These are phyloP conservation scores for Kazachstania bromeliacearum DNA, from an alignment of 805 yeast species.

Conservation along the genomic window DNA sequence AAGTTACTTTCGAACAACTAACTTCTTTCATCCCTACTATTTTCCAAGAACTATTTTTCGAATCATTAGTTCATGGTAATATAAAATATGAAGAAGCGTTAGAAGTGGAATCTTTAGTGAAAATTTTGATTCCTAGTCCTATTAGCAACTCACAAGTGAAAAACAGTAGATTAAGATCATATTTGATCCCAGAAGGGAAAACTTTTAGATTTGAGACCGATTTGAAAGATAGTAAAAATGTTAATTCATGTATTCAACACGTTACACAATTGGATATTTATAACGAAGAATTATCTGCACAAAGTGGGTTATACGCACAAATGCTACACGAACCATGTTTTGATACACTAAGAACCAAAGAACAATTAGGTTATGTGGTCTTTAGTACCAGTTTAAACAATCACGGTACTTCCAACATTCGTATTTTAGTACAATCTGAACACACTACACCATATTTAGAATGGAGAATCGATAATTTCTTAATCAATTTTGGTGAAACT, in stretches of 20 bases:
- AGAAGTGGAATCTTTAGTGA: slow-evolving; percentile 37
- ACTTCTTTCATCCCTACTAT: slow-evolving; percentile 42
- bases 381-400: slow-evolving; percentile 64
- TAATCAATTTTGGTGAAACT: slow-evolving; percentile 38
- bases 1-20: slow-evolving; percentile 42
- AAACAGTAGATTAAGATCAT: slow-evolving; percentile 32
- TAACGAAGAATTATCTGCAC: slow-evolving; percentile 34
- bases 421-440: slow-evolving; percentile 79
- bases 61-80: slow-evolving; percentile 75
- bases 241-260: slow-evolving; percentile 78
- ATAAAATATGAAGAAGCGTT: slow-evolving; percentile 44
- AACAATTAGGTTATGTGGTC: slow-evolving; percentile 91
- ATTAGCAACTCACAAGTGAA: slow-evolving; percentile 26
- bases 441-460: slow-evolving; percentile 65
- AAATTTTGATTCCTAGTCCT: slow-evolving; percentile 37
- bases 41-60: slow-evolving; percentile 52
- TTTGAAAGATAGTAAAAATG: slow-evolving; percentile 57
- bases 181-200: slow-evolving; percentile 33
- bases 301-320: slow-evolving; percentile 60
- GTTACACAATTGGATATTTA: slow-evolving; percentile 59
- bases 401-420: slow-evolving; percentile 49
- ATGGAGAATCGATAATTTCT: slow-evolving; percentile 62
- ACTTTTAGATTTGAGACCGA: slow-evolving; percentile 38
- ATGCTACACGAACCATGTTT: slow-evolving; percentile 82
- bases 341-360: slow-evolving; percentile 82